Evolutionary conservation across 1,284 basidiomycete species (phyloP).

Genomic region (Porphyrellus sp.): DNA sequence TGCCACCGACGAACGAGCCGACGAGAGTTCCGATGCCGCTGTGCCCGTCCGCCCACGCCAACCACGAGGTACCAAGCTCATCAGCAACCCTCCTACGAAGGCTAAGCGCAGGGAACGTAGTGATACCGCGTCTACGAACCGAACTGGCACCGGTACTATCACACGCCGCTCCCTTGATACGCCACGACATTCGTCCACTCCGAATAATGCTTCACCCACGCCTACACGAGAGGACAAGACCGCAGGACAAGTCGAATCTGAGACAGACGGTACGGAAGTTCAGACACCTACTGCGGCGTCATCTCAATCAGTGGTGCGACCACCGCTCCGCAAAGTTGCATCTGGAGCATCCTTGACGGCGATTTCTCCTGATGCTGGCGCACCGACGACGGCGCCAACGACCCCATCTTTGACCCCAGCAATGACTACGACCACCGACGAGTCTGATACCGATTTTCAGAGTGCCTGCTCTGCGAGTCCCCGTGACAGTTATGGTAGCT

Average conservation of each 20-base stretch:
- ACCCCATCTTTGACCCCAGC: conserved; percentile 44
- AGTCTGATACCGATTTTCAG: conserved; percentile 81
- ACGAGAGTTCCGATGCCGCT: conserved; percentile 35
- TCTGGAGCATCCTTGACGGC: conserved; percentile 37
- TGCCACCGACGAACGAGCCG: conserved; percentile 33
- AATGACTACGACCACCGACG: conserved; percentile 56
- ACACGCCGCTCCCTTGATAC: conserved; percentile 29
- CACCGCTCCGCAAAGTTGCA: conserved; percentile 37
- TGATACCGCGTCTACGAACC: conserved; percentile 34
- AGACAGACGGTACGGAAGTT: conserved; percentile 27
- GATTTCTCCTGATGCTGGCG: conserved; percentile 32
- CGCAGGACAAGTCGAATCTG: conserved; percentile 27
- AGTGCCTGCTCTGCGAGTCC: conserved; percentile 77
- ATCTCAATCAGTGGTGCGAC: conserved; percentile 9
- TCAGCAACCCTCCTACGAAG: conserved; percentile 33
- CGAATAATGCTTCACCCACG: conserved; percentile 31
- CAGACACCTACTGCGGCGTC: conserved; percentile 26
- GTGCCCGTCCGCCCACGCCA: conserved; percentile 28
- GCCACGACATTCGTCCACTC: conserved; percentile 32
- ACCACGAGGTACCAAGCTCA: conserved; percentile 28
- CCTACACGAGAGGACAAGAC: conserved; percentile 32
- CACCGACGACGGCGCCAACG: conserved; percentile 33
- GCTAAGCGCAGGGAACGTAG: conserved; percentile 36
- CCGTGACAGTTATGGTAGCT: conserved; percentile 55
- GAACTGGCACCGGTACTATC: conserved; percentile 29